Base-by-base conservation (phyloP, 2,329 filamentous ascomycete genomes). In the Hypoxylon sp. region DNA sequence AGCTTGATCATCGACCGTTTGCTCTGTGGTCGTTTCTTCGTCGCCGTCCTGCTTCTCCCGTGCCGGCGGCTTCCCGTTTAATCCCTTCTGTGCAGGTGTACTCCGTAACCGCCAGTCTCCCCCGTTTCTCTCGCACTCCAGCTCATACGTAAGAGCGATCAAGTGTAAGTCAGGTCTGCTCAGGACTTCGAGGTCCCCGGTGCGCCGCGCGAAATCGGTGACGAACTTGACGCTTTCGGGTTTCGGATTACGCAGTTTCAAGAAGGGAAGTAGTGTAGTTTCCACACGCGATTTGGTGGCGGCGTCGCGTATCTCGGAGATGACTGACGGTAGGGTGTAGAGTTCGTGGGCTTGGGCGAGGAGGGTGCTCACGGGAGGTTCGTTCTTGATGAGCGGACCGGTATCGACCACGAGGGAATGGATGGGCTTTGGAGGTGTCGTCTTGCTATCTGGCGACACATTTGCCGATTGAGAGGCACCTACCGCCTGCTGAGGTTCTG, bases 381-480 rank as follows among this genome's bases (percentile, higher is more conserved):
- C 89, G 77, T 97, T 97, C 73, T 94, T 94, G 74, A 99, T 93
- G 59, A 99, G 87, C 6, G 94, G 92, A 21, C 93, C 94, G 2
- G 95, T 90, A 72, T 99, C 95, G 65, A 99, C 83, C 23, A 98
- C 84, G 48, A 98, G 85, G 50, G 88, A 89, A 77, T 96, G 88
- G 46, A 96, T 86, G 0, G 88, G 83, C 93, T 97, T 65, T 11
- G 60, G 56, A 4, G 53, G 47, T 13, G 61, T 42, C 20, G 54
- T 8, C 10, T 57, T 42, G 23, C 21, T 9, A 11, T 52, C 54
- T 33, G 29, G 8, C 13, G 47, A 46, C 23, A 23, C 15, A 18
- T 35, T 35, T 45, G 9, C 11, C 2, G 42, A 10, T 9, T 43
- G 20, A 2, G 33, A 3, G 15, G n/a, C 11, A 9, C 49, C 47